Evolutionary conservation across 768 basidiomycete genomes (phyloP), one percentile per base, ranked within the genome.

Genomic region (Cubamyces sp.): DNA sequence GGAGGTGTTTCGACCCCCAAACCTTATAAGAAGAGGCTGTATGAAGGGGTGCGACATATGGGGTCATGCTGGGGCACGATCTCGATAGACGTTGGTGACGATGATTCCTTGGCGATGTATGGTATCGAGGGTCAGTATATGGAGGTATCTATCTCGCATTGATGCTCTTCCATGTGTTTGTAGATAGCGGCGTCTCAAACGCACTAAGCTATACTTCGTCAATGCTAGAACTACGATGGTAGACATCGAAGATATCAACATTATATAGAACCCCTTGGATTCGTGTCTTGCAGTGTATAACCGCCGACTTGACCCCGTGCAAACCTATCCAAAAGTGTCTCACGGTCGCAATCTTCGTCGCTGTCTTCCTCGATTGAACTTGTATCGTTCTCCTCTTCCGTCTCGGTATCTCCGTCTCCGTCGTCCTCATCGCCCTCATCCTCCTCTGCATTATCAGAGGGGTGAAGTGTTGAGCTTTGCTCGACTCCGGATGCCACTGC

Each of bases 61-160:
- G 23, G 19, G 26, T 28, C 42, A n/a, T 60, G 58, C 43, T 28
- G 47, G 5, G 58, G 58, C 26, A 53, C 47, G 28, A 37, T 54
- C n/a, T 30, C 25, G 30, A 7, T 60, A 15, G 21, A 53, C 3
- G 34, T 60, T 25, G 58, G 50, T 1, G 15, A 39, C 9, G 58
- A 60, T 28, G 14, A 46, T 6, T 16, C 51, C 16, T 34, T 60
- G 12, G 23, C 11, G 12, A 19, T 21, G 40, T 51, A 26, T 18
- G 48, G 25, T 4, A 46, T 45, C 11, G 15, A 40, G 11, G 58
- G 58, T 5, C 51, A 53, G 41, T 12, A 51, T 12, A 53, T 60
- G 28, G 49, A 41, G 1, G 12, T 60, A 11, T 21, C 43, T 16
- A 46, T 60, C 21, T 41, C 46, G 19, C 58, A 60, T 40, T 60